Conservation (phyloP, 495 filamentous ascomycete genomes). For the Annulohypoxylon nitens region DNA sequence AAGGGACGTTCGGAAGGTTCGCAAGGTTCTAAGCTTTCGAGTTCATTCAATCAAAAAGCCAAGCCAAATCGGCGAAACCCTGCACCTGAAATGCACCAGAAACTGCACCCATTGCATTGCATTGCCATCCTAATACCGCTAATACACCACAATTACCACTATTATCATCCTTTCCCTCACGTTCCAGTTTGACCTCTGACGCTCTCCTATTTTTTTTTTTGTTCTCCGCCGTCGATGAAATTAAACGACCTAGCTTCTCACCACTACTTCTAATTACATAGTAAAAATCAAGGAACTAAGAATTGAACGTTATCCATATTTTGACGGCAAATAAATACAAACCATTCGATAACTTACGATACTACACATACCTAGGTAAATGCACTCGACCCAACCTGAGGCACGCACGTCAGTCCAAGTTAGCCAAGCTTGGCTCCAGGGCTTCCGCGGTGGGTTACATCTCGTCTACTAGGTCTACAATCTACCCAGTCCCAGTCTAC, state of each 20-base stretch:
- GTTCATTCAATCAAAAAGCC: slow-evolving; percentile 23
- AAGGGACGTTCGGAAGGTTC: slow-evolving; percentile 38
- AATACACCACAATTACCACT: too few species aligned
- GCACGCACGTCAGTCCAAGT: slow-evolving; percentile 28
- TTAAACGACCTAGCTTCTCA: neutral
- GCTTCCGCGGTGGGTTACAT: slow-evolving; percentile 46
- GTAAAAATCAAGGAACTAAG: slow-evolving; percentile 5
- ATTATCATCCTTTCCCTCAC: slow-evolving; percentile 44
- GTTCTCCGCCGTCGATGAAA: neutral
- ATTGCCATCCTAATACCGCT: slow-evolving; percentile 33
- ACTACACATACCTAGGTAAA: slow-evolving; percentile 2
- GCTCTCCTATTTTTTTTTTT: slow-evolving; percentile 16
- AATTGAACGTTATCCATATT: slow-evolving; percentile 2
- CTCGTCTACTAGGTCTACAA: slow-evolving; percentile 26
- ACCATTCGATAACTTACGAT: slow-evolving; percentile 3
- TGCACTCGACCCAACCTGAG: slow-evolving; percentile 25
- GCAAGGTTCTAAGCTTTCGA: slow-evolving; percentile 3
- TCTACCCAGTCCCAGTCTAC: too few species aligned
- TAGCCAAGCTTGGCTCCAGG: slow-evolving; percentile 34
- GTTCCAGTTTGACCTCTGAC: slow-evolving; percentile 19
- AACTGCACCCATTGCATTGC: slow-evolving; percentile 16
- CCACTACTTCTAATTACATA: neutral
- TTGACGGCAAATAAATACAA: neutral
- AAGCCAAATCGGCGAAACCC: slow-evolving; percentile 38
- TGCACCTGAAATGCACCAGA: slow-evolving; percentile 17